phyloP scores from a whole-genome alignment of 2,329 filamentous ascomycete species.

The Myriosclerotinia curreyana region DNA sequence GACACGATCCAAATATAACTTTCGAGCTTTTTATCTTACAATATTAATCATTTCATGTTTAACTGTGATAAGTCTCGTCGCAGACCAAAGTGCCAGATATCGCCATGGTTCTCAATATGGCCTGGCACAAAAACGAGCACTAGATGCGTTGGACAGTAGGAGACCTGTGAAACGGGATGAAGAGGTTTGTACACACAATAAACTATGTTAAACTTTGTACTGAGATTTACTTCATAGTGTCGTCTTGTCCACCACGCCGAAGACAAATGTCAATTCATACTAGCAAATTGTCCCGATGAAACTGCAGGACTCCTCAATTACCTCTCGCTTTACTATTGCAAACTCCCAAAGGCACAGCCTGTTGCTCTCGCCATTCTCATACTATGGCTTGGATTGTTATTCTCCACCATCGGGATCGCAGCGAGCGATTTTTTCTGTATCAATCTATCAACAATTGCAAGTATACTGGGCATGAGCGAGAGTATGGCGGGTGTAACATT shows the following conservation, averaged over 20 bases:
- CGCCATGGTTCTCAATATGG: conserved; percentile 35
- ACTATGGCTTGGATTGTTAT: conserved; percentile 82
- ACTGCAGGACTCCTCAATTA: conserved; percentile 89
- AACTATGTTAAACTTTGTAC: neutral
- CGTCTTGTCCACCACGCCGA: conserved; percentile 70
- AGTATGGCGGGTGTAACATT: conserved; percentile 96
- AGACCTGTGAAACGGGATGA: conserved; percentile 37
- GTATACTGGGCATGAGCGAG: conserved; percentile 87
- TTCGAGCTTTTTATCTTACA: conserved; percentile 39
- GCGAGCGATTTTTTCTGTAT: conserved; percentile 98
- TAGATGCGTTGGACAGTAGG: conserved; percentile 31
- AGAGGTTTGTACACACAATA: conserved; percentile 32
- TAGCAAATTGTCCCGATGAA: conserved; percentile 77
- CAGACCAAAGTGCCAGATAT: conserved; percentile 37
- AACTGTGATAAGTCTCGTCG: conserved; percentile 35
- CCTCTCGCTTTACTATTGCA: conserved; percentile 87
- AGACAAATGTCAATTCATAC: conserved; percentile 86
- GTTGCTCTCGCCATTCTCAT: conserved; percentile 77
- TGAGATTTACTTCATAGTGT: conserved; percentile 52
- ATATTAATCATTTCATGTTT: conserved; percentile 36
- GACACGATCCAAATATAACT: conserved; percentile 32
- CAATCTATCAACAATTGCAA: conserved; percentile 90
- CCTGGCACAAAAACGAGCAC: conserved; percentile 32
- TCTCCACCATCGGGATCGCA: conserved; percentile 95
- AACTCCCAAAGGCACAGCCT: conserved; percentile 62